These are phyloP conservation scores for Xylaria flabelliformis DNA, from an alignment of 495 filamentous ascomycete genomes.

Conservation along the genomic window DNA sequence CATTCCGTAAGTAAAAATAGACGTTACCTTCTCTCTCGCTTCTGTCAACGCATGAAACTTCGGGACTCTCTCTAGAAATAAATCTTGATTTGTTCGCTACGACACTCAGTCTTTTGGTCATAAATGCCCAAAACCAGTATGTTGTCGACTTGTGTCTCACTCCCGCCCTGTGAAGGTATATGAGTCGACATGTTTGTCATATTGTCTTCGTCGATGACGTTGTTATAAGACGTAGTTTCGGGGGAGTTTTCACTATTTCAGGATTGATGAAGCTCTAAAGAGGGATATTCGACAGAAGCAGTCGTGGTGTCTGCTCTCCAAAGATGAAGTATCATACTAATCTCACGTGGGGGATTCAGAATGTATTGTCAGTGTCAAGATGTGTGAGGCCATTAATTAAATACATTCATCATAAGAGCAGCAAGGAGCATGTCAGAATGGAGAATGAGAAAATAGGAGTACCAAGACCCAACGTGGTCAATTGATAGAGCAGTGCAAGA, in stretches of 20 bases:
- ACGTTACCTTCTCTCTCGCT: conserved; percentile 10
- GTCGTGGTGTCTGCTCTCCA: neutral
- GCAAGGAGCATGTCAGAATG: neutral
- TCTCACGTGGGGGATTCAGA: neutral
- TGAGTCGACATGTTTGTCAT: neutral
- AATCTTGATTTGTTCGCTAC: neutral
- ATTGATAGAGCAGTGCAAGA: neutral
- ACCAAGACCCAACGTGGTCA: neutral
- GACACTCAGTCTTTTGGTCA: neutral
- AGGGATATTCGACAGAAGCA: neutral
- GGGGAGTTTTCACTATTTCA: neutral
- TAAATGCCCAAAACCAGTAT: neutral
- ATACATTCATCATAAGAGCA: neutral
- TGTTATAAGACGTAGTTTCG: neutral
- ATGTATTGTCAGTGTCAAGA: neutral
- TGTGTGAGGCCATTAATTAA: neutral
- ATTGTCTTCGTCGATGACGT: neutral
- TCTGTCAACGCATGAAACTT: neutral
- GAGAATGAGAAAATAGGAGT: neutral
- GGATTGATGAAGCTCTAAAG: neutral
- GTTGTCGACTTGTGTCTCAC: neutral
- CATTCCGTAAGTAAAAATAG: neutral
- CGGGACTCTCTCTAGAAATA: conserved; percentile 12
- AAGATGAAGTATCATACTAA: neutral
- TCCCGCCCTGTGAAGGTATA: neutral